Evolutionary conservation across 306 rosid genomes (phyloP), one percentile per base, ranked within the genome.

Genomic region (Rosa multiflora): DNA sequence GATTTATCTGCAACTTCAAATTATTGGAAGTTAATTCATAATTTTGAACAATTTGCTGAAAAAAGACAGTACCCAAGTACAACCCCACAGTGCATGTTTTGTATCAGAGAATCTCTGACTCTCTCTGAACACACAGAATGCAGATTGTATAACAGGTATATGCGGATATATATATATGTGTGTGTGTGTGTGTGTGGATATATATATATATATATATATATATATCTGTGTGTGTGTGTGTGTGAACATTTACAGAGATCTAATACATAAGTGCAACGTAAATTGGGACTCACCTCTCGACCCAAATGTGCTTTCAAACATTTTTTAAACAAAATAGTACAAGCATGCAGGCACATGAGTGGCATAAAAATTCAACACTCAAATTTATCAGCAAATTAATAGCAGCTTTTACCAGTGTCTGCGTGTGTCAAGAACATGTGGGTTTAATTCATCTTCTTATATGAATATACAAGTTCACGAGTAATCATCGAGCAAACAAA

Each of bases 401-500:
- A 37, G 6, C 52, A 79, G 52, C 21, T 62, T 52, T 35, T 48
- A 29, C 77, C 52, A 37, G 42, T 32, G 21, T 37, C 9, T 55
- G 11, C 32, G 64, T 40, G 39, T 6, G 11, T 40, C 46, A 55
- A 15, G 20, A 21, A 69, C 21, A 59, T 9, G 15, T 44, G 26
- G 47, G 56, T 56, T 70, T 23, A 42, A 35, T 5, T 46, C 72
- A 9, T 21, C 14, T 47, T 72, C n/a, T 76, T 76, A 15, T 20
- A 70, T 1, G 3, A 43, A 73, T 56, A 44, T 49, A 46, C 10
- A 70, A 47, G 51, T 61, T 76, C 81, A 70, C 43, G 15, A 67
- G 37, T 53, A 15, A 59, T 68, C 58, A 48, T 17, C 32, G 47
- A 1, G 12, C 26, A 47, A 5, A 67, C 75, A 78, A 79, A 74